phyloP scores from a whole-genome alignment of 2,329 filamentous ascomycete species.

The Teratosphaeria destructans region DNA sequence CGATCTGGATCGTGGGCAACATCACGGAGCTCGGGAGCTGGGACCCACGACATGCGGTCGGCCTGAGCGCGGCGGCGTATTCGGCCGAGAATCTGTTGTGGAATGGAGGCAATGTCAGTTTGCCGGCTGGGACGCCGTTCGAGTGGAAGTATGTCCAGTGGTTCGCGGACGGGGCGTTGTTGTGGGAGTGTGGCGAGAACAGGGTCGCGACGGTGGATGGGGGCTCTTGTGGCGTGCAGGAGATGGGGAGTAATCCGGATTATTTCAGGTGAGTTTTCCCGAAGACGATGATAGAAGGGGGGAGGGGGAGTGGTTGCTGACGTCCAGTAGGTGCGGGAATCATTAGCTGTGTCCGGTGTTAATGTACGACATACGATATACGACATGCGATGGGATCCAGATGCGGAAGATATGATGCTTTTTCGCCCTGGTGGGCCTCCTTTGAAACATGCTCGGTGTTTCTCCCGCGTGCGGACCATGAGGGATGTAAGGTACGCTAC shows the following conservation, averaged over 20 bases:
- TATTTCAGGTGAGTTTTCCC: not conserved
- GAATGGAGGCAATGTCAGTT: conserved; percentile 37
- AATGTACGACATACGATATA: not conserved
- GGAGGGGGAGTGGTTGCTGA: not conserved
- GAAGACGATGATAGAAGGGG: not conserved
- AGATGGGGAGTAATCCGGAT: not conserved
- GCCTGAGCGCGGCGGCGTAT: conserved; percentile 50
- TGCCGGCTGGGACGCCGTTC: conserved; percentile 46
- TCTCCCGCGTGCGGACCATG: not conserved
- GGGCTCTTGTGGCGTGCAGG: not conserved
- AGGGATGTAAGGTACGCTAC: not conserved
- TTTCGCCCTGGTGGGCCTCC: not conserved
- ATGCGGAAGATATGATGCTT: no score
- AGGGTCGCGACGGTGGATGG: not conserved
- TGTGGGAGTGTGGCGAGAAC: conserved; percentile 44
- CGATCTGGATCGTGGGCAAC: conserved; percentile 55
- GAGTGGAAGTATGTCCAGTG: conserved; percentile 61
- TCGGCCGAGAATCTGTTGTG: conserved; percentile 50
- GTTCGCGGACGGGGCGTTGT: conserved; percentile 41
- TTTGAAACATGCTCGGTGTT: not conserved
- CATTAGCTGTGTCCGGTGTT: not conserved
- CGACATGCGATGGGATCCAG: not conserved
- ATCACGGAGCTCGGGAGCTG: conserved; percentile 50
- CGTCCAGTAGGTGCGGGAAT: not conserved
- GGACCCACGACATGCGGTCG: conserved; percentile 43